A percentile compares a stretch with the other conserved stretches of the same genome.
These are phyloP conservation scores for Penicillium frequentans DNA, from an alignment of 2,329 filamentous ascomycete genomes.

Conservation along the genomic window DNA sequence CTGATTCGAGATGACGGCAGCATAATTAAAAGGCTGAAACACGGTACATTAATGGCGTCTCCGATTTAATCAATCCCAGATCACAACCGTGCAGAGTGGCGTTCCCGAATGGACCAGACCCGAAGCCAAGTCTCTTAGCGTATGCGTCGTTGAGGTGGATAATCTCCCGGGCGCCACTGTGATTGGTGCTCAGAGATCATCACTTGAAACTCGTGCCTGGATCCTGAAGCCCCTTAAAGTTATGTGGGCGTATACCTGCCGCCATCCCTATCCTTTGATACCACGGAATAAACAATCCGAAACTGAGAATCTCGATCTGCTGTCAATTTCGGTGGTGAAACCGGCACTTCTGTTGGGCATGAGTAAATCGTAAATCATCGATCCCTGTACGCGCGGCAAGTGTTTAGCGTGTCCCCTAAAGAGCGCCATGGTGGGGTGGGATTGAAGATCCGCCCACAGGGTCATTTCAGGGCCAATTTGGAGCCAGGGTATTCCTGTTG, in stretches of 20 bases:
- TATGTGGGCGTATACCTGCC: background rate
- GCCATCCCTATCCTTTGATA: background rate
- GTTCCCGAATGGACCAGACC: slow-evolving; percentile 7
- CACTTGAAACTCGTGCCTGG: slow-evolving; percentile 2
- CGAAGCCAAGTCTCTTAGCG: slow-evolving; percentile 26
- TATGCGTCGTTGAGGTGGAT: slow-evolving; percentile 8
- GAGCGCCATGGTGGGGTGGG: slow-evolving; percentile 9
- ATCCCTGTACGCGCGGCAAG: slow-evolving; percentile 11
- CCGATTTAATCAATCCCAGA: slow-evolving; percentile 16
- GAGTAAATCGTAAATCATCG: background rate
- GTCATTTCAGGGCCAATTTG: background rate
- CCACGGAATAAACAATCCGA: background rate
- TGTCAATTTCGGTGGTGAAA: background rate
- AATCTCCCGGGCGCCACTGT: background rate
- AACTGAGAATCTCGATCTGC: background rate
- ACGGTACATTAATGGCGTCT: background rate
- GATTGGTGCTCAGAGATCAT: slow-evolving; percentile 12
- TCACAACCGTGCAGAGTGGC: slow-evolving; percentile 2
- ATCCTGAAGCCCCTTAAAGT: background rate
- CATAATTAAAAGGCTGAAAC: background rate
- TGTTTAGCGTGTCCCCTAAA: slow-evolving; percentile 1
- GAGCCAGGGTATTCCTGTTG: background rate
- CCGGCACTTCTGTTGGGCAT: background rate
- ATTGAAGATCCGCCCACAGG: slow-evolving; percentile 20
- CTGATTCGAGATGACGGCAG: background rate